Evolutionary conservation across 169 alveolate species (phyloP), one percentile per base, ranked within the genome.

Genomic region (Toxoplasma gondii): DNA sequence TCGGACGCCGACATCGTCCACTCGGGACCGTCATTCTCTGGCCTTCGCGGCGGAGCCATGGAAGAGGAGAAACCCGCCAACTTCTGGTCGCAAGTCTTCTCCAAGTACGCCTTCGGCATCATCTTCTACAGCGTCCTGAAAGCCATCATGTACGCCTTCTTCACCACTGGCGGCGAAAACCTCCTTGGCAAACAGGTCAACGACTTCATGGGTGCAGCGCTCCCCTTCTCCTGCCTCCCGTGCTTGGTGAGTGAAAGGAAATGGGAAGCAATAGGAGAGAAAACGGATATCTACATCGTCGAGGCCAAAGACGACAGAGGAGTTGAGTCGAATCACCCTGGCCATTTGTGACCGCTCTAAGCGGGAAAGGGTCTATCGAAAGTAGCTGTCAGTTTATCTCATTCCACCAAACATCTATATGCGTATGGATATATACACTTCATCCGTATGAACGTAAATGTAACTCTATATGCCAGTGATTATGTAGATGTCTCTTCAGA

Each of bases 121-220:
- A 87, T 91, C 34, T 43, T 94, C 34, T 94, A 94, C 91, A 81
- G 90, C 54, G 87, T 87, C 88, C 67, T 91, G 24, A 94, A 87
- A 34, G 92, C 96, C 54, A 69, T 94, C 90, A 91, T 94, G 90
- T 90, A 88, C 67, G 93, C 92, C 1, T 94, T 94, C 67, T 94
- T 86, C 84, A 91, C 93, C 54, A 88, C 93, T 7, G 91, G 94
- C 36, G 96, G 94, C 19, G 96, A 94, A 67, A 88, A 94, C 34
- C 69, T 94, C 31, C 93, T 94, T 19, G 94, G 94, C 49, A 94
- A 94, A 64, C 78, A 78, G 49, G 96, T 91, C 67, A 94, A 94
- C 92, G 93, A 87, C 92, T 94, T 94, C 78, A 78, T 94, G 92
- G 96, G 96, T 24, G 93, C 93, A 54, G 93, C 93, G 31, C 54